Evolutionary conservation across 306 rosid genomes (phyloP).

Genomic region (Luffa aegyptiaca): DNA sequence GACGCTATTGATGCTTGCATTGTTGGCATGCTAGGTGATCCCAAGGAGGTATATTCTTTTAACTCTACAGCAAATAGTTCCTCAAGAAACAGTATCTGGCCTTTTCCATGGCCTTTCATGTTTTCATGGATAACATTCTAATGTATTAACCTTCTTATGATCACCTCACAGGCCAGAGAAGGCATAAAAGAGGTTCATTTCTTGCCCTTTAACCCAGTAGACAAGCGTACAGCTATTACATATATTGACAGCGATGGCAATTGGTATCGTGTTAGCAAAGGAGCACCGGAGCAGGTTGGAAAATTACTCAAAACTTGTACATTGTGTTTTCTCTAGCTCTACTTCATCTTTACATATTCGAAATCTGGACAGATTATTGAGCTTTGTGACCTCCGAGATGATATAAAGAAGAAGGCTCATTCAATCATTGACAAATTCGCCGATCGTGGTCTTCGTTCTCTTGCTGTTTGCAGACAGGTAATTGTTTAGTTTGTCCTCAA

Average conservation of each 20-base stretch:
- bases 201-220: constrained; percentile 86
- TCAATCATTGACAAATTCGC: constrained; percentile 80
- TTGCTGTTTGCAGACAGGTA: constrained; percentile 56
- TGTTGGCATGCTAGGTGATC: constrained; percentile 92
- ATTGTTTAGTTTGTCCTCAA: constrained; percentile 1
- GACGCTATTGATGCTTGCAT: constrained; percentile 94
- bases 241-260: constrained; percentile 50
- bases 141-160: neutral
- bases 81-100: neutral
- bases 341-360: neutral
- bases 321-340: constrained; percentile 3
- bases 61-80: neutral
- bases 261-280: constrained; percentile 86
- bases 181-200: constrained; percentile 70
- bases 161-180: constrained; percentile 56
- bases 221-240: constrained; percentile 90
- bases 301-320: neutral
- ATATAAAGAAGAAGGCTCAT: constrained; percentile 43
- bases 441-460: constrained; percentile 87
- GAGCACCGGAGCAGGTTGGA: constrained; percentile 87
- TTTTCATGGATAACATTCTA: neutral
- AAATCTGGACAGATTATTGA: constrained; percentile 49
- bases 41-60: constrained; percentile 53
- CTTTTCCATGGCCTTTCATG: neutral
- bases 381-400: constrained; percentile 57